Conservation (phyloP, 441 rosid species). For the Daphne laureola region DNA sequence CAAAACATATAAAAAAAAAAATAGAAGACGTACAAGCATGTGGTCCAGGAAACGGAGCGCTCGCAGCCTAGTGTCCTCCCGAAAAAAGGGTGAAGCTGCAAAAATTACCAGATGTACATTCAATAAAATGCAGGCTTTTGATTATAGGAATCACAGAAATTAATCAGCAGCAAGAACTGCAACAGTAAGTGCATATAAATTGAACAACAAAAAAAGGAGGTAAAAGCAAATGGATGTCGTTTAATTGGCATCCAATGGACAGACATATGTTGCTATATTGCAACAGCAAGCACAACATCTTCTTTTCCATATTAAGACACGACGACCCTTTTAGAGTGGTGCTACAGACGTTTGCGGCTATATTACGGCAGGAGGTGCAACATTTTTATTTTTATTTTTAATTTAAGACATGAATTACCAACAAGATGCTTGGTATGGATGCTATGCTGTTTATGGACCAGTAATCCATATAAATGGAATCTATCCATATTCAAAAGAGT, state of each 20-base stretch:
- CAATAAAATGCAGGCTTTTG: too few species aligned
- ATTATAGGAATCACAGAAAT: too few species aligned
- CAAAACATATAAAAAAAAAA: conserved; percentile 12
- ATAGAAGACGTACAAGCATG: conserved; percentile 71
- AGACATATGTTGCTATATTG: neutral
- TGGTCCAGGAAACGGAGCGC: conserved; percentile 99
- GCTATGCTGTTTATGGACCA: too few species aligned
- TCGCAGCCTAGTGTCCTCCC: conserved; percentile 92
- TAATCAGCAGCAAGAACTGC: neutral
- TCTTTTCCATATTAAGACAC: neutral
- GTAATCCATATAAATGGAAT: too few species aligned
- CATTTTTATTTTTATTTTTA: too few species aligned
- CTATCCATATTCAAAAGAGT: too few species aligned
- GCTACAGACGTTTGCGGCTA: too few species aligned
- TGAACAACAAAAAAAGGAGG: neutral
- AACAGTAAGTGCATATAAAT: neutral
- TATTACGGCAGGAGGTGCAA: too few species aligned
- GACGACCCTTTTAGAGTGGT: neutral
- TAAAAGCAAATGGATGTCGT: neutral
- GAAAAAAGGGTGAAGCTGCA: conserved; percentile 86
- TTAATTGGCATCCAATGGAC: neutral
- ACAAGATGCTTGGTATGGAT: too few species aligned
- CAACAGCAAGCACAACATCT: neutral
- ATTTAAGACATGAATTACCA: too few species aligned
- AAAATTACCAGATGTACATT: conserved; percentile 17